Base-by-base conservation (phyloP, 179 eudicot species). In the Beta lomatogona region DNA sequence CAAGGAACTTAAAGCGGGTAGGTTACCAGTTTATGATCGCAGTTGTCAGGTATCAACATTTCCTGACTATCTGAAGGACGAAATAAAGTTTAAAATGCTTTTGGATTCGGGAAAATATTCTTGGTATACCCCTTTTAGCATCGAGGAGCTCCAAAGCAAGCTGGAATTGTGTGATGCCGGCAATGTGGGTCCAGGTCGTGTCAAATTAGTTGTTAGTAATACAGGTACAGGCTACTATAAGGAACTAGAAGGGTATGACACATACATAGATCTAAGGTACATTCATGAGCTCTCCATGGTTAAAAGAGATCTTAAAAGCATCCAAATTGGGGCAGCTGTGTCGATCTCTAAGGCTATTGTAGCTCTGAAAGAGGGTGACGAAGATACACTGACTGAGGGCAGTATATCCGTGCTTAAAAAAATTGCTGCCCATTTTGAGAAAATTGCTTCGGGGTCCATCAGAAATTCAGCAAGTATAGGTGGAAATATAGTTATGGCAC, bases 401-500 rank as follows among this genome's bases (percentile, higher is more conserved):
- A 81, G 72, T 59, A 77, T 76, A 59, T 68, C 75, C 65, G 41
- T 96, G 81, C 84, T 86, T 25, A 65, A 41, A 12, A 94, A 89
- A 88, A 80, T 96, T 69, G 96, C 94, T 71, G 78, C 83, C 50
- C 98, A 96, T 84, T 79, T 94, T 81, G 98, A 92, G 88, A 94
- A 92, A 86, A 81, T 96, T 82, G 99, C 97, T 59, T 87, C 98
- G 1, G 88, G 84, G 55, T 93, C 85, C 36, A 79, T 96, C 69
- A 86, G 98, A 79, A 96, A 96, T 81, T 88, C 93, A 41, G 99
- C 94, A 53, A 96, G 98, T 83, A 57, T 96, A 31, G 99, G 98
- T 54, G 99, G 99, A 31, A 96, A 96, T 89, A 83, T 96, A 74
- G 88, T 91, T 18, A 94, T 96, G 96, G 94, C 98, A 13, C 98